Percentiles rank a stretch among this genome's conserved stretches.
Evolutionary conservation across 148 eudicot species (phyloP).

Genomic region (Chenopodium quinoa): DNA sequence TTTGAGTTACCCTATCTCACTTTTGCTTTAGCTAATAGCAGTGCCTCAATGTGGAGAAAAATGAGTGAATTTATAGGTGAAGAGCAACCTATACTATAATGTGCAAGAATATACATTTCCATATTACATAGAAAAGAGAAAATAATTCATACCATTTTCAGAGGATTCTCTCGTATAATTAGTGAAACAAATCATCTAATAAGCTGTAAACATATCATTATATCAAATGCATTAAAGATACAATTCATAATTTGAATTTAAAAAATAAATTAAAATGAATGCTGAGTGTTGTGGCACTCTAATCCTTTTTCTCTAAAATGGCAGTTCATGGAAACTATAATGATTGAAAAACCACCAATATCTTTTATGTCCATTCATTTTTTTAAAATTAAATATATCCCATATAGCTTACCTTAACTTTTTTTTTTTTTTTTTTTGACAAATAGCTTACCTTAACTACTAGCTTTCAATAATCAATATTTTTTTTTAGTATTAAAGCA

Average conservation of each 20-base stretch:
- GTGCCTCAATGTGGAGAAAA: not conserved
- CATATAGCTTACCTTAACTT: too few species aligned
- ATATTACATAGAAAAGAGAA: not conserved
- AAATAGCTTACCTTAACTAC: too few species aligned
- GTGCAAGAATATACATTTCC: not conserved
- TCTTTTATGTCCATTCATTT: not conserved
- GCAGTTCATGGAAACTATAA: not conserved
- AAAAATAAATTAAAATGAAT: not conserved
- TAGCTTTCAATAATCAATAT: too few species aligned
- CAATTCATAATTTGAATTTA: too few species aligned
- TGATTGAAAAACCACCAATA: not conserved
- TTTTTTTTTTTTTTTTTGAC: too few species aligned
- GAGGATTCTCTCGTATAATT: too few species aligned
- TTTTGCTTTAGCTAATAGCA: not conserved
- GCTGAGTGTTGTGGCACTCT: not conserved
- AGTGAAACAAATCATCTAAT: too few species aligned
- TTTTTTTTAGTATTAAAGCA: too few species aligned
- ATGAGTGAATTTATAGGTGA: not conserved
- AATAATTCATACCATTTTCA: not conserved
- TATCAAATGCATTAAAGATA: too few species aligned
- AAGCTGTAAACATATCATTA: too few species aligned
- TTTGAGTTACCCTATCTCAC: not conserved
- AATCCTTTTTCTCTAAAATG: not conserved
- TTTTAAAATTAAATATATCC: too few species aligned
- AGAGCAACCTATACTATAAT: not conserved